Evolutionary conservation across 1,284 basidiomycete species (phyloP).

Genomic region (Trametes hirsuta): DNA sequence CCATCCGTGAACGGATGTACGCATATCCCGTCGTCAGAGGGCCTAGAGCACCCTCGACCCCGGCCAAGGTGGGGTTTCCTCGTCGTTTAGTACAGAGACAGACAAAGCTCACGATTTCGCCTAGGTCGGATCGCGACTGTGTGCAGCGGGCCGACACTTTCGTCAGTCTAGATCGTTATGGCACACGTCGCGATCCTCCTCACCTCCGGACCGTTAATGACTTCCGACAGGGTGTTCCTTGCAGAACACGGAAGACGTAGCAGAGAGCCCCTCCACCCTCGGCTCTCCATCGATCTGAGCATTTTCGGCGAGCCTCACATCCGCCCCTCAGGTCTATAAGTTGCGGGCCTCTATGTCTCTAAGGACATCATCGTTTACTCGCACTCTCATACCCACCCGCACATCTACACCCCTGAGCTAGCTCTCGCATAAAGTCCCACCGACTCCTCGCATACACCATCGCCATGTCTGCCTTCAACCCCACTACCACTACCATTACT

Average conservation of each 20-base stretch:
- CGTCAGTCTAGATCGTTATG: not conserved
- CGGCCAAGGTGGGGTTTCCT: not conserved
- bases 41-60: no score
- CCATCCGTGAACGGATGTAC: no score
- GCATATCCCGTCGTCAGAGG: no score
- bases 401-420: not conserved
- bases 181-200: no score
- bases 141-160: not conserved
- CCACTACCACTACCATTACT: conserved; percentile 4
- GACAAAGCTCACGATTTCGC: not conserved
- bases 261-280: no score
- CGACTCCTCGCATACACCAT: not conserved
- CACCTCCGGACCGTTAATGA: no score
- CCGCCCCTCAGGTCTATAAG: conserved; percentile 5
- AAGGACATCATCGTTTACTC: not conserved
- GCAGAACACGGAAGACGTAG: no score
- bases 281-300: not conserved
- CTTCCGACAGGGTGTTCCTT: no score
- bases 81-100: not conserved
- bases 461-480: conserved; percentile 1
- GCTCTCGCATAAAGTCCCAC: not conserved
- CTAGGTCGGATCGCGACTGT: not conserved
- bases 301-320: not conserved
- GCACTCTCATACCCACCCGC: not conserved
- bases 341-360: not conserved